Evolutionary conservation across 208 protist species (phyloP).

Genomic region (Trypanosoma melophagium): DNA sequence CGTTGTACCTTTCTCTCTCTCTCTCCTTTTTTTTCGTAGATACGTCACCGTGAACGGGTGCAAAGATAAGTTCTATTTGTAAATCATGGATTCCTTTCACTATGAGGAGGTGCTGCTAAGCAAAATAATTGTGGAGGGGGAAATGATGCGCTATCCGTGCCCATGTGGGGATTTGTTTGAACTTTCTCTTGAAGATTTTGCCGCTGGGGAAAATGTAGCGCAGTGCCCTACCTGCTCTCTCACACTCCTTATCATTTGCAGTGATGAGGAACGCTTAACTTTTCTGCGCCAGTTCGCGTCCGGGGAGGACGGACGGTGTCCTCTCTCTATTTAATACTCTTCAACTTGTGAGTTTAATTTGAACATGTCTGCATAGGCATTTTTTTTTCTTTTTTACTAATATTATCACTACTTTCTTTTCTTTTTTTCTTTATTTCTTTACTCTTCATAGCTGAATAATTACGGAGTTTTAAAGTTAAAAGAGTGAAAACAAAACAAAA

Average conservation of each 20-base stretch:
- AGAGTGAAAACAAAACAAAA: too few relatives aligned
- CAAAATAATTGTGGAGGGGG: conserved; percentile 81
- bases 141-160: conserved; percentile 81
- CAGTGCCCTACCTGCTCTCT: conserved; percentile 90
- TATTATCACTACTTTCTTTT: conserved; percentile 1
- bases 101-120: conserved; percentile 88
- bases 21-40: not conserved
- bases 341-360: not conserved
- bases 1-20: not conserved
- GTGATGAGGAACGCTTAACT: conserved; percentile 40
- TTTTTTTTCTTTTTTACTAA: conserved; percentile 3
- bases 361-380: not conserved
- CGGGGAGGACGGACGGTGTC: not conserved
- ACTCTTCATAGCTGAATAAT: too few relatives aligned
- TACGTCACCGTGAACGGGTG: too few relatives aligned
- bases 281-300: conserved; percentile 35
- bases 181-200: conserved; percentile 75
- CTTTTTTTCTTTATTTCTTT: not conserved
- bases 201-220: conserved; percentile 65
- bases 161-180: conserved; percentile 92
- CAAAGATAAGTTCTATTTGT: too few relatives aligned
- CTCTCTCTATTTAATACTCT: conserved; percentile 31
- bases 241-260: conserved; percentile 81
- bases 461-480: too few relatives aligned
- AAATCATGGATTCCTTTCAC: conserved; percentile 74